Conservation (phyloP, 345 rosid genomes). For the Theobroma cacao region DNA sequence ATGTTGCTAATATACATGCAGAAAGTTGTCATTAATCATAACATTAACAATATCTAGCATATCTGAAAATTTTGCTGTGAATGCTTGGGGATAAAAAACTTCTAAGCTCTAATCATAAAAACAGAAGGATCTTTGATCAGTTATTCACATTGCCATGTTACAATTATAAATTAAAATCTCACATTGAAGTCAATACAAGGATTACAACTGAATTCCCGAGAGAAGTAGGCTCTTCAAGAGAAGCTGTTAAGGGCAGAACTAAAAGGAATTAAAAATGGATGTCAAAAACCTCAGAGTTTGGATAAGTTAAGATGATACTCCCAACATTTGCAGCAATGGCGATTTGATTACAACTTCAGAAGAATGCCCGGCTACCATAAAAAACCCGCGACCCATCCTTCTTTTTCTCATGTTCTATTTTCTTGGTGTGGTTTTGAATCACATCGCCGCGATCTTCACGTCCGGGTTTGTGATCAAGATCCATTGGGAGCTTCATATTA, state of each 20-base stretch:
- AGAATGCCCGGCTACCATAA: conserved; percentile 96
- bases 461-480: conserved; percentile 46
- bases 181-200: background rate
- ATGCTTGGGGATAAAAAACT: background rate
- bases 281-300: background rate
- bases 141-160: conserved; percentile 7
- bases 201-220: background rate
- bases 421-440: conserved; percentile 36
- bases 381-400: conserved; percentile 89
- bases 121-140: background rate
- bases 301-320: background rate
- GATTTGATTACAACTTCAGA: conserved; percentile 33
- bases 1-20: too few species aligned
- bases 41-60: background rate
- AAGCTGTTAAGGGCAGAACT: background rate
- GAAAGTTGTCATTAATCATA: background rate
- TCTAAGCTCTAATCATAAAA: background rate
- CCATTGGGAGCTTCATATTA: conserved; percentile 92
- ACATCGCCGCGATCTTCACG: conserved; percentile 30
- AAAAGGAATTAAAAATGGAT: background rate
- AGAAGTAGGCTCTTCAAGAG: background rate
- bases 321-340: background rate
- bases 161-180: background rate
- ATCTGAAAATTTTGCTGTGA: background rate
- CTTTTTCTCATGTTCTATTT: conserved; percentile 47